These are phyloP conservation scores for Geranium brycei DNA, from an alignment of 345 rosid genomes.

Conservation along the genomic window DNA sequence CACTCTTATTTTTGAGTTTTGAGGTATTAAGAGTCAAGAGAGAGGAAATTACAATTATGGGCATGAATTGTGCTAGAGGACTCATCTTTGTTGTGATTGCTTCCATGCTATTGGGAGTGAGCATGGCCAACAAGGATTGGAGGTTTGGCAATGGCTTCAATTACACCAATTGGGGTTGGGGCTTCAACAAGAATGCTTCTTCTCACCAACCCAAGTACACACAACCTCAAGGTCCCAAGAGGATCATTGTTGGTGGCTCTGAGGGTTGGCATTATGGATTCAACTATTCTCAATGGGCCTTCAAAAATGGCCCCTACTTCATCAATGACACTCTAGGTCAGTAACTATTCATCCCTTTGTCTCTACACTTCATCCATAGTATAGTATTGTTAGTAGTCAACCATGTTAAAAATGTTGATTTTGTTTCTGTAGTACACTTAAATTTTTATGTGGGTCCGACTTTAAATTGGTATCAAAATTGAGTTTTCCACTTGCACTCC, in stretches of 20 bases:
- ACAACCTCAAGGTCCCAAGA: conserved; percentile 3
- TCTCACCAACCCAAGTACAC: background rate
- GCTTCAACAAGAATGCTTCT: background rate
- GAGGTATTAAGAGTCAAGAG: too few relatives aligned
- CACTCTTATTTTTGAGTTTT: background rate
- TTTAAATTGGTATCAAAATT: too few relatives aligned
- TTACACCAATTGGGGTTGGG: background rate
- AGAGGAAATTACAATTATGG: too few relatives aligned
- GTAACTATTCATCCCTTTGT: background rate
- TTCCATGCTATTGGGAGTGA: background rate
- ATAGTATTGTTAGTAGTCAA: too few relatives aligned
- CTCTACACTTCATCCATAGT: too few relatives aligned
- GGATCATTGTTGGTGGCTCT: conserved; percentile 14
- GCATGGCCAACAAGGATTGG: background rate
- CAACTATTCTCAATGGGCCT: conserved; percentile 21
- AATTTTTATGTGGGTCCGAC: too few relatives aligned
- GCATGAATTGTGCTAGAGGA: background rate
- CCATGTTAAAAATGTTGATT: too few relatives aligned
- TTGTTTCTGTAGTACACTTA: too few relatives aligned
- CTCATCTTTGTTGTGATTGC: background rate
- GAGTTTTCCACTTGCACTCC: too few relatives aligned
- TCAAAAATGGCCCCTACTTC: conserved; percentile 16
- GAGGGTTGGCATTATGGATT: conserved; percentile 17
- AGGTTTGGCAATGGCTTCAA: background rate
- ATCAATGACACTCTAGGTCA: conserved; percentile 16